Base-by-base conservation (phyloP, 2,329 filamentous ascomycete genomes). In the Metarhizium guizhouense region DNA sequence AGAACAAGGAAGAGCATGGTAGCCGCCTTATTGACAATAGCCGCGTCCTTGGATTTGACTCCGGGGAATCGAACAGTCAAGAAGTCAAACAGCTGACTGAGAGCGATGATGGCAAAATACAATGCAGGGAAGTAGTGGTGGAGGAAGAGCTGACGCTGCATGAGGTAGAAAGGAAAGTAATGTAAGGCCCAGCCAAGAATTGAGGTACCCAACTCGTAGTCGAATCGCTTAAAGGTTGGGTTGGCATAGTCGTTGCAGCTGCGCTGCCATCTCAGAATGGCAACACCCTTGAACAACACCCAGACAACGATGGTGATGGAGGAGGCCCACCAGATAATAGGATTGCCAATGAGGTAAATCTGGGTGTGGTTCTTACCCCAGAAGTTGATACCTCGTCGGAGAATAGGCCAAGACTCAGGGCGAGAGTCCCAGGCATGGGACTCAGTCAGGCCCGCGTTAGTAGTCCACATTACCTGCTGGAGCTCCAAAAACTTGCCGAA, bases 371-470 rank as follows among this genome's bases (percentile, higher is more conserved):
- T 82, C 66, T 88, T 91, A 62, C 93, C 91, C 94, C 94, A 99
- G 80, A 99, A 99, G 77, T 99, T 99, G 80, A 99, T 99, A 65
- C 94, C 94, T 59, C 94, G 90, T 62, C 84, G 84, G 53, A 99
- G 83, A 56, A 95, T 82, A 25, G 94, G 94, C 94, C 94, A 99
- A 6, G 91, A 93, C 38, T 85, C 83, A 36, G 94, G 94, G 49
- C 94, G 88, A 50, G 94, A 97, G 70, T 99, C 94, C 94, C 95
- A 99, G 53, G 92, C 90, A 68, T 99, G 94, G 18, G 92, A 96
- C 67, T 99, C 94, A 30, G 94, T 90, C 51, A 99, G 83, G 47
- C 94, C 94, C 36, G 94, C 94, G 68, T 99, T 99, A 40, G 94
- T 99, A 65, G 82, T 91, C 94, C 94, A 99, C 94, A 99, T 99